Evolutionary conservation across 1,284 basidiomycete species (phyloP).

Genomic region (Paramarasmius palmivorus): DNA sequence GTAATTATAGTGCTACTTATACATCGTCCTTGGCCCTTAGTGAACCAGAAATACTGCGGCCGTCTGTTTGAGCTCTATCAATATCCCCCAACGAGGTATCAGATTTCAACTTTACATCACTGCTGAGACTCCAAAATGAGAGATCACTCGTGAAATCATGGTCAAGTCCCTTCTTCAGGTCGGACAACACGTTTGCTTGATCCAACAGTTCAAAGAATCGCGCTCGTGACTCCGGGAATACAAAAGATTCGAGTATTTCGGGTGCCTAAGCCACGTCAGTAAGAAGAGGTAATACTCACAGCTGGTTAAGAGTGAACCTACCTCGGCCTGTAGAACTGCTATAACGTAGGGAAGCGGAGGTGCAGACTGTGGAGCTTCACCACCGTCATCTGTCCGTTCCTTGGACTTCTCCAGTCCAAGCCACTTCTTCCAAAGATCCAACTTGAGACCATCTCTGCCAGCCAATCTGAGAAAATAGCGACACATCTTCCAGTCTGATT

Average conservation of each 20-base stretch:
- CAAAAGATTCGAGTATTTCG: conserved; percentile 5
- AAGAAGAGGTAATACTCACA: neutral
- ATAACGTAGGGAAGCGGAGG: conserved; percentile 46
- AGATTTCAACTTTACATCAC: conserved; percentile 2
- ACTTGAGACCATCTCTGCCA: conserved; percentile 64
- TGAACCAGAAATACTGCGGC: too few species aligned
- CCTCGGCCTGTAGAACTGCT: conserved; percentile 56
- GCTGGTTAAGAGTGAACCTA: conserved; percentile 36
- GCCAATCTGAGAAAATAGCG: conserved; percentile 51
- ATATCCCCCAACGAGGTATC: too few species aligned
- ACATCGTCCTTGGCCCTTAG: too few species aligned
- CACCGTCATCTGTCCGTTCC: conserved; percentile 33
- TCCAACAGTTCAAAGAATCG: conserved; percentile 10
- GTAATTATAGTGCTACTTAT: too few species aligned
- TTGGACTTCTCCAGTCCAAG: conserved; percentile 31
- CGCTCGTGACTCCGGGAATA: conserved; percentile 15
- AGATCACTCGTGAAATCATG: conserved; percentile 4
- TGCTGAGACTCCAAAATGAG: conserved; percentile 13
- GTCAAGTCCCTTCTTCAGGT: neutral
- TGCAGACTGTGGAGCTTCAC: conserved; percentile 18
- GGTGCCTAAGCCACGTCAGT: neutral
- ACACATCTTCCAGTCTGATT: conserved; percentile 64
- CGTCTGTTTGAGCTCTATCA: too few species aligned
- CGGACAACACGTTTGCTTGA: conserved; percentile 8
- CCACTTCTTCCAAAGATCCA: conserved; percentile 76